A percentile compares a stretch with the other conserved stretches of the same genome.
Conservation (phyloP, 345 rosid species). For the Gossypium arboreum region DNA sequence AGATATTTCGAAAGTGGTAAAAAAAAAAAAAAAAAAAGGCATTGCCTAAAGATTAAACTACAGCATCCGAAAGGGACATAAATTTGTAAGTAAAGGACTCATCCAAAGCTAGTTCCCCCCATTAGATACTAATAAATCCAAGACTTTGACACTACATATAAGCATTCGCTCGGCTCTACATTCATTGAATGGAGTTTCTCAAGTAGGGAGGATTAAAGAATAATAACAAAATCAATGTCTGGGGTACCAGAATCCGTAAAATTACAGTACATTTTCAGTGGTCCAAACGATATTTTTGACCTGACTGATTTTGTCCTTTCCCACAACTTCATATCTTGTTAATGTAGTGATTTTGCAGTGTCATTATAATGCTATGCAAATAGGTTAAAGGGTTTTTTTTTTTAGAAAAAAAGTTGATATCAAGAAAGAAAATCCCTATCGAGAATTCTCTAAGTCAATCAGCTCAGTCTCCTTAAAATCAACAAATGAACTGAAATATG, state of each 20-base stretch:
- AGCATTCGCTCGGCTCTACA: not conserved
- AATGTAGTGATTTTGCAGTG: not conserved
- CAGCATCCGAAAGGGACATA: conserved; percentile 28
- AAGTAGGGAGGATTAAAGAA: not conserved
- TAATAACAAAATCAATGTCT: not conserved
- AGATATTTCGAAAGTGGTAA: conserved; percentile 27
- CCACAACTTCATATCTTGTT: not conserved
- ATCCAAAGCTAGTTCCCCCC: not conserved
- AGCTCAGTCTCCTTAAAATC: not conserved
- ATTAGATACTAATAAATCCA: not conserved
- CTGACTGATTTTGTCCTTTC: conserved; percentile 43
- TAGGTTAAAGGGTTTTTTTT: not conserved
- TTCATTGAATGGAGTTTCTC: no score
- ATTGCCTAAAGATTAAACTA: conserved; percentile 17
- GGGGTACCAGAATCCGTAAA: not conserved
- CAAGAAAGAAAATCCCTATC: not conserved
- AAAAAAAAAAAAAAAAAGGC: conserved; percentile 6
- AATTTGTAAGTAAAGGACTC: conserved; percentile 1
- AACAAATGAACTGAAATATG: not conserved
- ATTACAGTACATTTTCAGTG: conserved; percentile 2
- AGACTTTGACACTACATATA: not conserved
- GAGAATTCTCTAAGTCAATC: not conserved
- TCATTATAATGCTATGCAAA: not conserved
- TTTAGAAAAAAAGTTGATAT: not conserved
- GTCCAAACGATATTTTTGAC: conserved; percentile 26